Base-by-base conservation (phyloP, 176 grass and related monocot species). In the Zoysia japonica region DNA sequence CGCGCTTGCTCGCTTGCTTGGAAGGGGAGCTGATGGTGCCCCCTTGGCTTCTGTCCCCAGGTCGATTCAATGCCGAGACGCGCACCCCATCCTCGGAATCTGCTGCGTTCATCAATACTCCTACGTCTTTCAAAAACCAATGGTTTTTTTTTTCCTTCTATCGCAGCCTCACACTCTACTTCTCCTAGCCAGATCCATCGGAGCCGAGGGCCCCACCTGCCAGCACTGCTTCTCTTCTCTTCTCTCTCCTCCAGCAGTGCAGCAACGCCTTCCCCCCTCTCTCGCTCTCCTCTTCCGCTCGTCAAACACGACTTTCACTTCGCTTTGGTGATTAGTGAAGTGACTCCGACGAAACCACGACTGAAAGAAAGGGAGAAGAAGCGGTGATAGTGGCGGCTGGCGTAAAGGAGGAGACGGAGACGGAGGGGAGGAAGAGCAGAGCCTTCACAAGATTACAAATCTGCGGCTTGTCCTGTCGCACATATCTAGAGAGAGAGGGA, bases 11-110 rank as follows among this genome's bases (percentile, higher is more conserved):
- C 28, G 28, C 28, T 28, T 28, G 28, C 28, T 28, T 28, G 28
- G 28, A 28, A 28, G 28, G 0, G 28, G 28, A 28, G 28, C 28
- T 28, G 28, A 28, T 28, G 28, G 28, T 28, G 28, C 28, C 28
- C 28, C 28, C 28, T 0, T 28, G 28, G 28, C 28, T 28, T 28
- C 28, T 28, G 28, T 28, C 28, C 28, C 28, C 28, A 28, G 28
- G 28, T 28, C 28, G 28, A 28, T 28, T 28, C 50, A 81, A 77
- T 85, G 77, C 59, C 16, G 42, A 13, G 10, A 17, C 20, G 28
- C 86, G 28, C 71, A 5, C 71, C 15, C 72, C 72, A 74, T 78
- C 83, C 50, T 89, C 49, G 78, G 73, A 89, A 85, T 82, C 73
- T 78, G 83, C 35, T 74, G 72, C 87, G 82, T 85, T 85, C 44